These are phyloP conservation scores for Claviceps maximensis DNA, from an alignment of 2,329 filamentous ascomycete species.

Conservation along the genomic window DNA sequence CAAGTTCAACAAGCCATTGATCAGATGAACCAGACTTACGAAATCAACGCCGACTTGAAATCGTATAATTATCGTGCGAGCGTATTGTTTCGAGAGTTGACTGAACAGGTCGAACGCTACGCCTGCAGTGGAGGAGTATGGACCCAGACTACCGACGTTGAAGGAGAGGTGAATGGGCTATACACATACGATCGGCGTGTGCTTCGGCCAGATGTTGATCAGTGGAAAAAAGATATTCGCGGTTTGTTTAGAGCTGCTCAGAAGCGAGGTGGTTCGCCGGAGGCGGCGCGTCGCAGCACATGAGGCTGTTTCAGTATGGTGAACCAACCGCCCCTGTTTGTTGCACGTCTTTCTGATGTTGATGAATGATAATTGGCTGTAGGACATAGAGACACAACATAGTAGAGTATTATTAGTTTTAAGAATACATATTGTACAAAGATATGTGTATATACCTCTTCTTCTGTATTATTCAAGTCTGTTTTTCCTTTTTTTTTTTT, in stretches of 20 bases:
- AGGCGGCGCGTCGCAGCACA: background rate
- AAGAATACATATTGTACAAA: background rate
- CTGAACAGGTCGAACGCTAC: slow-evolving; percentile 45
- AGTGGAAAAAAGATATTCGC: slow-evolving; percentile 49
- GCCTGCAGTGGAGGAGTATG: slow-evolving; percentile 56
- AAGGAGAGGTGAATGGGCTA: slow-evolving; percentile 61
- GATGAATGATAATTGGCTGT: background rate
- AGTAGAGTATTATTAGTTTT: background rate
- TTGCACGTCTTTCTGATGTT: background rate
- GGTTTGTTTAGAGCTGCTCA: slow-evolving; percentile 43
- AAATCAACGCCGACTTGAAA: slow-evolving; percentile 43
- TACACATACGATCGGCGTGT: slow-evolving; percentile 54
- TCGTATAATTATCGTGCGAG: slow-evolving; percentile 55
- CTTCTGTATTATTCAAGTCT: background rate
- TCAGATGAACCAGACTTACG: slow-evolving; percentile 53
- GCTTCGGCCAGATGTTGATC: slow-evolving; percentile 38
- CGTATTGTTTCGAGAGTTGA: slow-evolving; percentile 45
- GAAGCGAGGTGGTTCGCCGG: slow-evolving; percentile 8
- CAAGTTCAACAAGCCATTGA: slow-evolving; percentile 45
- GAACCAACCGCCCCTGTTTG: background rate
- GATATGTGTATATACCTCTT: too few relatives aligned
- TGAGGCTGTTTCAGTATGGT: background rate
- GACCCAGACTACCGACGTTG: slow-evolving; percentile 64
- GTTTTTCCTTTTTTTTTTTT: too few relatives aligned
- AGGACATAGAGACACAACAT: background rate